Evolutionary conservation across 805 yeast genomes (phyloP), one percentile per base, ranked within the genome.

Genomic region (Cyberlindnera sargentensis): DNA sequence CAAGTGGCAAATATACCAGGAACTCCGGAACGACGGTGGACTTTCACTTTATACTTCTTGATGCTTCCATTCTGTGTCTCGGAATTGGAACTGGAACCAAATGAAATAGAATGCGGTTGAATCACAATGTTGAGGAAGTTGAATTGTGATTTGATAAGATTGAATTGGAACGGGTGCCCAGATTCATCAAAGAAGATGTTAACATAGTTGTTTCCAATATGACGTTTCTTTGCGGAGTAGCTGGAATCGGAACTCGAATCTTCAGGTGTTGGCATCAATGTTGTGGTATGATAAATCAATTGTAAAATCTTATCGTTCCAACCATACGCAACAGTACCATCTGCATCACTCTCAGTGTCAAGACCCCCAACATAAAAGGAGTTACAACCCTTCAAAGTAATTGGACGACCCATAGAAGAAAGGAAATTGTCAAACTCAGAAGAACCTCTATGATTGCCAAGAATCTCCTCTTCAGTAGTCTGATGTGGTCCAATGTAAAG

Each of bases 141-240:
- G 70, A 88, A 88, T 63, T 88, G 95, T 9, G 88, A 76, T 59
- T 75, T 73, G 48, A 87, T 76, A 36, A 78, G 62, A 53, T 83
- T 83, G 66, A 85, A 83, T 47, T 82, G 77, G 63, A 84, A 85
- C 4, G 78, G 75, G 5, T 63, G 61, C 0, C 80, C 78, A 3
- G 88, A 78, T 53, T 88, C 95, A 55, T 88, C 86, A 66, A 80
- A 89, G 58, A 74, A 88, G 25, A 88, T 77, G 56, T 82, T 84
- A 44, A 88, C 93, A 60, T 78, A 81, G 57, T 87, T 76, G 64
- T 88, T 88, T 6, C 96, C 96, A 49, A 88, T 83, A 58, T 88
- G 96, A 43, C 89, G 66, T 62, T 88, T 88, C 63, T 87, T 88
- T 59, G 72, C 57, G 11, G 80, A 72, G 28, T 62, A 67, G 15